These are phyloP conservation scores for Ramularia collo-cygni DNA, from an alignment of 2,329 filamentous ascomycete genomes.

Conservation along the genomic window DNA sequence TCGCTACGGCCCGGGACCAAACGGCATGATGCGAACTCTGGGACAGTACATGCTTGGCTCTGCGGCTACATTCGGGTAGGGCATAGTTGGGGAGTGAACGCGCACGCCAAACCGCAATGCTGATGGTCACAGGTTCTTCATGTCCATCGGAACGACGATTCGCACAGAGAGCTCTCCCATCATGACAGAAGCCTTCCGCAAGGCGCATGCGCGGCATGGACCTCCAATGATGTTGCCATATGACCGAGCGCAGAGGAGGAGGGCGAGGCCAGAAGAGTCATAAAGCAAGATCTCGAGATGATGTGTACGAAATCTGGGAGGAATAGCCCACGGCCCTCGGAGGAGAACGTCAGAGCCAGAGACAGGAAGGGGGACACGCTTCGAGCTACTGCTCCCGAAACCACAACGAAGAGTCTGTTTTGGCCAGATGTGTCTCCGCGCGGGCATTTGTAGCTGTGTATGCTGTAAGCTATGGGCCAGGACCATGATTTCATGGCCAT, in stretches of 20 bases:
- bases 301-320: background rate
- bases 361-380: background rate
- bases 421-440: too few species aligned
- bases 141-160: conserved; percentile 96
- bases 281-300: background rate
- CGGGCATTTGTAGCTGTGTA: too few species aligned
- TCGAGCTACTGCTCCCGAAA: too few species aligned
- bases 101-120: too few species aligned
- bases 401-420: too few species aligned
- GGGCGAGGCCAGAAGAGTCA: conserved; percentile 4
- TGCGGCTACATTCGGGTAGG: conserved; percentile 90
- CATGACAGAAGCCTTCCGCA: conserved; percentile 66
- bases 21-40: conserved; percentile 87
- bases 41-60: conserved; percentile 97
- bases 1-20: conserved; percentile 84
- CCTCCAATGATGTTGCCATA: conserved; percentile 63
- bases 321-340: background rate
- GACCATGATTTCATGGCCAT: too few species aligned
- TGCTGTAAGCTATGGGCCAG: too few species aligned
- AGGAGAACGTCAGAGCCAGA: background rate
- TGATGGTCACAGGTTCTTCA: conserved; percentile 65
- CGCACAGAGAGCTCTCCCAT: conserved; percentile 80
- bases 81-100: background rate
- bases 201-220: conserved; percentile 52
- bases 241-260: conserved; percentile 27